phyloP scores from a whole-genome alignment of 129 eudicot species.

The Lactuca sativa region DNA sequence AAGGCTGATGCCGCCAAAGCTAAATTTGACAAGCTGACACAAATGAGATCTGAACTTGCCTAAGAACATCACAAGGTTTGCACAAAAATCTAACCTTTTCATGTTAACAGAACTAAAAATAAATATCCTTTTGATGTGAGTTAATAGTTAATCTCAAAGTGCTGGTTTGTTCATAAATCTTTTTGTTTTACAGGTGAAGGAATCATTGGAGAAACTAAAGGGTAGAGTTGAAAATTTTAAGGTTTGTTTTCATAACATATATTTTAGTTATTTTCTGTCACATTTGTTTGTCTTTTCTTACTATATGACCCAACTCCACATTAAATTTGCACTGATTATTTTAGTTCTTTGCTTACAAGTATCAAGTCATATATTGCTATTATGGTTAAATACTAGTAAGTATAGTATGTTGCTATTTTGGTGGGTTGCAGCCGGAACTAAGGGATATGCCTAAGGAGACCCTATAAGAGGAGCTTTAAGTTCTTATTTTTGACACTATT shows the following conservation, averaged over 20 bases:
- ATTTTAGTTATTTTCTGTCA: too few species aligned
- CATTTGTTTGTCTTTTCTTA: too few species aligned
- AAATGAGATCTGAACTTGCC: conserved; percentile 41
- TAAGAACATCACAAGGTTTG: conserved; percentile 58
- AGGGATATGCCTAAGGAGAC: conserved; percentile 42
- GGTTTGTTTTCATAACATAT: conserved; percentile 35
- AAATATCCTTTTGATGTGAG: too few species aligned
- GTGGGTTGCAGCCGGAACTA: conserved; percentile 57
- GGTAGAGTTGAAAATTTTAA: conserved; percentile 39
- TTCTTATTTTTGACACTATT: conserved; percentile 46
- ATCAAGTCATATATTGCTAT: too few species aligned
- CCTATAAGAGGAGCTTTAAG: conserved; percentile 72
- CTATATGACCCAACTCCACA: too few species aligned
- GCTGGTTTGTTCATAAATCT: background rate
- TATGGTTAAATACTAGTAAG: background rate
- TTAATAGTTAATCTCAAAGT: background rate
- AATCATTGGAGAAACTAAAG: conserved; percentile 51
- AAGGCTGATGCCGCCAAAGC: conserved; percentile 56
- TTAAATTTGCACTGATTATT: too few species aligned
- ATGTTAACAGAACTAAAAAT: too few species aligned
- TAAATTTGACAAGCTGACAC: conserved; percentile 43
- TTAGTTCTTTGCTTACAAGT: too few species aligned
- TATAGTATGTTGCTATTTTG: background rate
- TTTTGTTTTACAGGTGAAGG: conserved; percentile 48
- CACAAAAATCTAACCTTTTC: background rate